Evolutionary conservation across 1,139 yeast species (phyloP).

Genomic region (Geotrichum fermentans): DNA sequence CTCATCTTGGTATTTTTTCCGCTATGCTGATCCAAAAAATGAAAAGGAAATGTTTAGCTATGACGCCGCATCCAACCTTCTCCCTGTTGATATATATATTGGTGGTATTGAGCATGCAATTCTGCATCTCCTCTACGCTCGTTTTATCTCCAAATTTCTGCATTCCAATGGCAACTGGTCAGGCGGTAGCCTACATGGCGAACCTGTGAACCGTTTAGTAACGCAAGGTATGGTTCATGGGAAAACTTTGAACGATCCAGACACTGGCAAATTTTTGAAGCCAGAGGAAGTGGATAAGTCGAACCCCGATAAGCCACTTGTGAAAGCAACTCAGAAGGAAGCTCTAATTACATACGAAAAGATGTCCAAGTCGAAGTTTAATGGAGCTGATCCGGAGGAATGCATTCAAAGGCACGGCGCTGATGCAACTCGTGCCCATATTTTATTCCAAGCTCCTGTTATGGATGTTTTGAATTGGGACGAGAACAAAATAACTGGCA

Average conservation of each 20-base stretch:
- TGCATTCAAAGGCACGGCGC: constrained; percentile 82
- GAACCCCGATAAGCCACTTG: constrained; percentile 42
- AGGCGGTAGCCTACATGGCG: constrained; percentile 52
- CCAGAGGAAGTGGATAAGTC: constrained; percentile 61
- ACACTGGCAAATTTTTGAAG: constrained; percentile 65
- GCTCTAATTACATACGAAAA: constrained; percentile 70
- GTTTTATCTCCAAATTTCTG: constrained; percentile 79
- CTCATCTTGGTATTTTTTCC: constrained; percentile 91
- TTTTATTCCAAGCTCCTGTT: constrained; percentile 90
- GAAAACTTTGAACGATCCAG: constrained; percentile 68
- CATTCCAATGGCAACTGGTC: constrained; percentile 55
- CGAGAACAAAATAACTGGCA: constrained; percentile 77
- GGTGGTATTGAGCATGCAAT: constrained; percentile 98
- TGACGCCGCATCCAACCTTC: constrained; percentile 47
- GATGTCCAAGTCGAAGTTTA: constrained; percentile 92
- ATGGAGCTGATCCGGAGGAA: constrained; percentile 85
- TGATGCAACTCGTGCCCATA: constrained; percentile 90
- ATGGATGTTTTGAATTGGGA: constrained; percentile 84
- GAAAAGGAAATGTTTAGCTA: constrained; percentile 47
- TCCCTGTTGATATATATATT: constrained; percentile 86
- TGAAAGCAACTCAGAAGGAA: constrained; percentile 47
- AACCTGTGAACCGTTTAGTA: constrained; percentile 72
- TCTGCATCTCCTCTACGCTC: constrained; percentile 74
- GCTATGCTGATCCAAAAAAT: constrained; percentile 75
- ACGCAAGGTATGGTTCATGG: constrained; percentile 99